Base-by-base conservation (phyloP, 768 basidiomycete species). In the Paxillus rubicundulus region DNA sequence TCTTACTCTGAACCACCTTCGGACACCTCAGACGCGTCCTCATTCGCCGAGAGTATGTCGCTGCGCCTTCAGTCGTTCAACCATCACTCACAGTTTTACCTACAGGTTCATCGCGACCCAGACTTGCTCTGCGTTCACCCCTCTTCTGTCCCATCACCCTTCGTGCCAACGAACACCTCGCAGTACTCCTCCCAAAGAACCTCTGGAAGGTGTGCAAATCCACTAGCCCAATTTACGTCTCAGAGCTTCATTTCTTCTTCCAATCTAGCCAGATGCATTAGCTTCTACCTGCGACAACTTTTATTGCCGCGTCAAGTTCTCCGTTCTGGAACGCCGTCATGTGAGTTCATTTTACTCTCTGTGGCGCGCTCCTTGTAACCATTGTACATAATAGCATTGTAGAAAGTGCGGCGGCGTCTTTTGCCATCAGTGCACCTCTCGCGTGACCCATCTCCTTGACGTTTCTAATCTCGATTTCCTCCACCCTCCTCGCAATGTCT, bases 351-450 rank as follows among this genome's bases (percentile, higher is more conserved):
- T 45, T 42, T 17, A 17, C n/a, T 8, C 30, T 9, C 55, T 43
- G 32, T 32, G n/a, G 50, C 49, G 50, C 49, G 34, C 38, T 28
- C 45, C 8, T 16, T 45, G 27, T 18, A 52, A 42, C 61, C 56
- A 61, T 61, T 50, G 62, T 52, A 55, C 49, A 45, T 54, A 49
- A 37, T 63, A 87, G 85, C 89, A 92, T 55, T 92, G 89, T 69
- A 81, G 89, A 66, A 91, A 90, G 65, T 91, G 89, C 58, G 89
- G 89, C 45, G 87, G 87, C 56, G 72, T 91, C 28, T 90, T 84
- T 66, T 92, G 89, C 70, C 67, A 68, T 44, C 67, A 77, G 6
- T 91, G 89, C 65, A 79, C 83, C 1, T 71, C 78, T 6, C 79
- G 79, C 49, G 63, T 74, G 6, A 89, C 85, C 0, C 72, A 79